These are phyloP conservation scores for Penicillium thymicola DNA, from an alignment of 2,329 filamentous ascomycete genomes.

Conservation along the genomic window DNA sequence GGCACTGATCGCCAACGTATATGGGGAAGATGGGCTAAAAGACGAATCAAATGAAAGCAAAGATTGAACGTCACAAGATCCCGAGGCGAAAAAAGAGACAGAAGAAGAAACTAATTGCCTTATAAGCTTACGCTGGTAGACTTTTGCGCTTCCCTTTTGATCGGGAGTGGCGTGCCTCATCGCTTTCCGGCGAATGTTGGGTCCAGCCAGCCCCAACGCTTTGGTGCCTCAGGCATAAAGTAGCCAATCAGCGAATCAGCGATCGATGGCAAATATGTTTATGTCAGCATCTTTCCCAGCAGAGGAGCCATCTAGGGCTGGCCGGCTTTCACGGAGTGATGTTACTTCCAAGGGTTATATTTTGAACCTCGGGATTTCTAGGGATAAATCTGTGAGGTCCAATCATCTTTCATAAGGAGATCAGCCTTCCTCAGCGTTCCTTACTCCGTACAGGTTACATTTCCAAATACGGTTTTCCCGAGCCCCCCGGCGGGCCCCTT, in stretches of 20 bases:
- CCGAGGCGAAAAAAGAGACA: conserved; percentile 19
- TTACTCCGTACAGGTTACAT: not conserved
- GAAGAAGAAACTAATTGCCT: not conserved
- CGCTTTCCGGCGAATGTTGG: conserved; percentile 24
- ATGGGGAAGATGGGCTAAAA: conserved; percentile 17
- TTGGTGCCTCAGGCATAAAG: conserved; percentile 18
- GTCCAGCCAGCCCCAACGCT: conserved; percentile 32
- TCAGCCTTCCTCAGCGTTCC: not conserved
- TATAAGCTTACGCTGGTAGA: conserved; percentile 5
- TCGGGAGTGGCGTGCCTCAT: conserved; percentile 17
- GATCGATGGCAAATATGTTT: not conserved
- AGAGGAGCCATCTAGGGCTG: not conserved
- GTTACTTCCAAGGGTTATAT: not conserved
- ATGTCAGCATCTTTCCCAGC: not conserved
- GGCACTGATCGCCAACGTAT: conserved; percentile 22
- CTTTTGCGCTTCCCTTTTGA: conserved; percentile 1
- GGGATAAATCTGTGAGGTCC: not conserved
- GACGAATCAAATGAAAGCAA: conserved; percentile 17
- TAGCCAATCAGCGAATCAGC: not conserved
- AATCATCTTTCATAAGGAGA: not conserved
- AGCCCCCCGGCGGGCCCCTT: not conserved
- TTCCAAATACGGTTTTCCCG: not conserved
- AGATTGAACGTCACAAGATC: conserved; percentile 26
- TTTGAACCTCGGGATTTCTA: not conserved
- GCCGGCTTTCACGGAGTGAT: not conserved